These are phyloP conservation scores for Cephalotrichum gorgonifer DNA, from an alignment of 2,329 filamentous ascomycete genomes.

Conservation along the genomic window DNA sequence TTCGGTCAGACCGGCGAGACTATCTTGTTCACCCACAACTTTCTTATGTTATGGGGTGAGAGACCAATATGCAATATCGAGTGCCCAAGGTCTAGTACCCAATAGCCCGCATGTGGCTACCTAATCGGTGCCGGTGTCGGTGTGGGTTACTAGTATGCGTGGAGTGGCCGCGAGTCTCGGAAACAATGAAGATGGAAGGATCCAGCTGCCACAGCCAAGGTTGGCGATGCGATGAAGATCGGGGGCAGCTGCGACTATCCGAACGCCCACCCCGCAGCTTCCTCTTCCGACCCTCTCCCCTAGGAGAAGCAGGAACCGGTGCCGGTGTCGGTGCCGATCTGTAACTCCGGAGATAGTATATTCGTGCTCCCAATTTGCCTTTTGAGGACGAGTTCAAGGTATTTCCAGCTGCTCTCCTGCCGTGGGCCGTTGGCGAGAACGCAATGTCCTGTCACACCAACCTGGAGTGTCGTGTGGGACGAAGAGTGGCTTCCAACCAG, in stretches of 20 bases:
- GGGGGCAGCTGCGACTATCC: not conserved
- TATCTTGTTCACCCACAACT: not conserved
- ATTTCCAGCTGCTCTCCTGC: not conserved
- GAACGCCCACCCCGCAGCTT: not conserved
- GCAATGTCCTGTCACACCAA: not conserved
- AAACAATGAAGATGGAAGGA: not conserved
- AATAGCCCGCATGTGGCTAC: not conserved
- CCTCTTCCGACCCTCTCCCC: not conserved
- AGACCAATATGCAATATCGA: not conserved
- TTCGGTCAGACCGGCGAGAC: not conserved
- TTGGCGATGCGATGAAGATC: not conserved
- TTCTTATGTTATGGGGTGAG: not conserved
- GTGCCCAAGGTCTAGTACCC: too few relatives aligned
- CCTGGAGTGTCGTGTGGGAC: not conserved
- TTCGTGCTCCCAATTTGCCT: too few relatives aligned
- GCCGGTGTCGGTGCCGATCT: not conserved
- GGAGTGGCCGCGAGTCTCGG: not conserved
- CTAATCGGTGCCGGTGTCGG: too few relatives aligned
- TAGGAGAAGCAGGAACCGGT: not conserved
- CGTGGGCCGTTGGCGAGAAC: not conserved
- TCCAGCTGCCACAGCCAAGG: not conserved
- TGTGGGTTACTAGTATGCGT: not conserved
- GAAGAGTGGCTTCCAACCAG: not conserved
- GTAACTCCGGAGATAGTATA: not conserved
- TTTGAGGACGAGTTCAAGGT: not conserved